Evolutionary conservation across 2,329 filamentous ascomycete genomes (phyloP), one percentile per base, ranked within the genome.

Genomic region (Trichoderma aggressivum): DNA sequence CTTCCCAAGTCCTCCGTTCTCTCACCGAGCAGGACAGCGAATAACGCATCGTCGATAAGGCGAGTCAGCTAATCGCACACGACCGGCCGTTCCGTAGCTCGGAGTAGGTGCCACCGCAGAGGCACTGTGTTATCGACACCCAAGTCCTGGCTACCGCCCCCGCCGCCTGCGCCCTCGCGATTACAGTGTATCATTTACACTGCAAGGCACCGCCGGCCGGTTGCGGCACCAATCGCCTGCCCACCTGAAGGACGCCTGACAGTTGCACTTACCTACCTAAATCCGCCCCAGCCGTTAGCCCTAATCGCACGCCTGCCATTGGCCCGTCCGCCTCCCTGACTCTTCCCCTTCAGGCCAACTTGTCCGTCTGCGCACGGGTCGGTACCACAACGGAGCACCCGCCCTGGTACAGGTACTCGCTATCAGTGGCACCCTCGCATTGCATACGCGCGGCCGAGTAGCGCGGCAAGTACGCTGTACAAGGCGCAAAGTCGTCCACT

Each of bases 171-270:
- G 18, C 55, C 24, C 30, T 24, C 50, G 24, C 26, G 18, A 28
- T 39, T 50, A 36, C 28, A 56, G 34, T 30, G 65, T 68, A 59
- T 39, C 39, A 28, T 16, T n/a, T 16, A 62, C 67, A 18, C 67
- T 70, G 67, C 67, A 70, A 70, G 67, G 67, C 67, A 70, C 67
- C 67, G 21, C 56, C 62, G 43, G 55, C 70, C 70, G 70, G 55
- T 50, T 24, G 61, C 69, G 70, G 62, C 70, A 34, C 50, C 70
- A 28, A 61, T 61, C 55, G 55, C 53, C 47, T 53, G 47, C 47
- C 47, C 47, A 53, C 47, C 47, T 53, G 47, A 53, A 53, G 47
- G 47, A 50, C 50, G 62, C 69, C 62, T 71, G 70, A 71, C 70
- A 66, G 43, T 43, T 71, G 70, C 21, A 47, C 63, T 7, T 50